Base-by-base conservation (phyloP, 78 protist species). In the Protostelium mycophagum region DNA sequence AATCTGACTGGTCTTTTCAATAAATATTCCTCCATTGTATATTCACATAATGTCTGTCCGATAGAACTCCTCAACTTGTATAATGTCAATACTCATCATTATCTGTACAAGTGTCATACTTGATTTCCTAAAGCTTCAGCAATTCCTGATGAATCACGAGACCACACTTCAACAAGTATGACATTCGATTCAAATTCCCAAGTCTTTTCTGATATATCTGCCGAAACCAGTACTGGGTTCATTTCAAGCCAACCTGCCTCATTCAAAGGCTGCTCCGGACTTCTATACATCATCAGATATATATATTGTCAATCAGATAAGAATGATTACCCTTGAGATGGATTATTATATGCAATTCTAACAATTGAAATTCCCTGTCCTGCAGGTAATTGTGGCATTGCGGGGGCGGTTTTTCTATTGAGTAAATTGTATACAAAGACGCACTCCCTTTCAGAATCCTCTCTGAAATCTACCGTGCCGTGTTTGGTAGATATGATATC, bases 41-140 rank as follows among this genome's bases (percentile, higher is more conserved):
- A 92, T 63, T 92, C 91, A 63, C 88, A 38, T 0, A 92, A 31
- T 37, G 94, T 39, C 35, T 92, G 94, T 83, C 87, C 90, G 29
- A 92, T 37, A 0, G 90, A 86, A 83, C 85, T 91, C 0, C 39
- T 84, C 38, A 92, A 51, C n/a, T n/a, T n/a, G n/a, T n/a, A n/a
- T n/a, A n/a, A n/a, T n/a, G n/a, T n/a, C n/a, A n/a, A n/a, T n/a
- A n/a, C n/a, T n/a, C n/a, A n/a, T n/a, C n/a, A n/a, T n/a, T n/a
- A n/a, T n/a, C n/a, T n/a, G n/a, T n/a, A n/a, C n/a, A n/a, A n/a
- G n/a, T n/a, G n/a, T n/a, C n/a, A n/a, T n/a, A n/a, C n/a, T 51
- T 51, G 73, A 51, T 5, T 25, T 5, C 73, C 5, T 5, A 51
- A 16, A 25, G 73, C 73, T 16, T 51, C 73, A 5, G 73, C 73